Evolutionary conservation across 2,329 filamentous ascomycete species (phyloP), one percentile per base, ranked within the genome.

Genomic region (Fonsecaea erecta): DNA sequence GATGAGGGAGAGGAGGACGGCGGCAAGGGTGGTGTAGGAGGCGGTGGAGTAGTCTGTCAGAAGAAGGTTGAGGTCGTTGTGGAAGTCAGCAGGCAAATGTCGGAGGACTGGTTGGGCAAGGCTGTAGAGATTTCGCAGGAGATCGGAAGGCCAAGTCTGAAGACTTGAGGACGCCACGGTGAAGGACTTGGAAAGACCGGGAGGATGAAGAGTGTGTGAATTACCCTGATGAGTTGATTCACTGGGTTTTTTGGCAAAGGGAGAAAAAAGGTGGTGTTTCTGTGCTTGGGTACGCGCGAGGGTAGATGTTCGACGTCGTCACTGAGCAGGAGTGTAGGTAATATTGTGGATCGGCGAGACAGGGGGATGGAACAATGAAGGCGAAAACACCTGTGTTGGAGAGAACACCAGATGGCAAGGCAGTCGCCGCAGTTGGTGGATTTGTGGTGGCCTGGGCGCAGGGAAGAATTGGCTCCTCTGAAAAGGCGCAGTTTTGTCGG

Each of bases 21-120:
- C 70, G 52, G 67, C 65, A 43, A 71, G 43, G 21, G 69, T 72
- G n/a, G 69, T 72, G 64, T 68, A 70, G 58, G 70, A 69, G n/a
- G 67, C 67, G 58, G 70, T 62, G 2, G 69, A 66, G 48, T 67
- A 67, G 24, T 65, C 52, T 21, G 64, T 68, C 21, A 71, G 64
- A 12, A 60, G 52, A 28, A 57, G 56, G 46, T 60, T 54, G 62
- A 70, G 9, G 18, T 48, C 43, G 32, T 63, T 52, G 62, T 68
- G 64, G 18, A 70, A 37, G 21, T 67, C 52, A 24, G 57, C 43
- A 46, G 69, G 69, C 14, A 67, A 56, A 16, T 59, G 48, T 37
- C 57, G 43, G 18, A 68, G 62, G 43, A 67, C 34, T 16, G 67
- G 63, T 52, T 63, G 61, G 35, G 52, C 60, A 14, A 65, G 65